Evolutionary conservation across 2,329 filamentous ascomycete genomes (phyloP).

Genomic region (Ophiosphaerella herpotricha): DNA sequence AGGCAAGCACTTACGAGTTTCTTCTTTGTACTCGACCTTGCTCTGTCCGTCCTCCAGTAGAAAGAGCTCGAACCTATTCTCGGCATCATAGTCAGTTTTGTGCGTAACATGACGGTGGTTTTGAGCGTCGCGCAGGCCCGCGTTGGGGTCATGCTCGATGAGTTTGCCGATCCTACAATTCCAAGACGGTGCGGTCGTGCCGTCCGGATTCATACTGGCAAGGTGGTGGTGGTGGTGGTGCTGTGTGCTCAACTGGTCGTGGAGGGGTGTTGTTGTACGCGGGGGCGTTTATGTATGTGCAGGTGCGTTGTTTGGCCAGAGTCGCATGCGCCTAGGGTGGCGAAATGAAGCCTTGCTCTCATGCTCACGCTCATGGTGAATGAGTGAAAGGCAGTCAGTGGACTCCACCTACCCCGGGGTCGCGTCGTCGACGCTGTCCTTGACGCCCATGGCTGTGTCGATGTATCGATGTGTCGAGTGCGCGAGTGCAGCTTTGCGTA

Average conservation of each 20-base stretch:
- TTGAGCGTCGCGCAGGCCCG: conserved; percentile 10
- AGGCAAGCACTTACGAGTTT: conserved; percentile 72
- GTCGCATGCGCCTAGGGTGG: not conserved
- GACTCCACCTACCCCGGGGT: conserved; percentile 5
- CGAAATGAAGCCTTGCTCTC: conserved; percentile 1
- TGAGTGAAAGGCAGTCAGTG: conserved; percentile 4
- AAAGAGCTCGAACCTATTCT: conserved; percentile 86
- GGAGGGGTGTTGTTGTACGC: not conserved
- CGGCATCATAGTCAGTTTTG: conserved; percentile 21
- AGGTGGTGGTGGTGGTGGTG: conserved; percentile 1
- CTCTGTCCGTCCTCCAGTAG: conserved; percentile 85
- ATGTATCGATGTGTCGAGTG: conserved; percentile 6
- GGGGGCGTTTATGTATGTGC: not conserved
- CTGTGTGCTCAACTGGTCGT: not conserved
- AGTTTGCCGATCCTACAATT: conserved; percentile 10
- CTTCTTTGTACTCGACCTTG: conserved; percentile 86
- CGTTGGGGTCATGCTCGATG: conserved; percentile 14
- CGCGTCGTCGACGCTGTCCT: not conserved
- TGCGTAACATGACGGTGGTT: conserved; percentile 7
- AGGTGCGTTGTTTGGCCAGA: not conserved
- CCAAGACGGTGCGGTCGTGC: conserved; percentile 4
- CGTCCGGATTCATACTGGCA: conserved; percentile 3
- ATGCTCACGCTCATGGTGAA: not conserved
- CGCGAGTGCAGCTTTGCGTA: not conserved
- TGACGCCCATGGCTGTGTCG: not conserved